Conservation (phyloP, 139 green algal genomes). For the Eudorina sp. region DNA sequence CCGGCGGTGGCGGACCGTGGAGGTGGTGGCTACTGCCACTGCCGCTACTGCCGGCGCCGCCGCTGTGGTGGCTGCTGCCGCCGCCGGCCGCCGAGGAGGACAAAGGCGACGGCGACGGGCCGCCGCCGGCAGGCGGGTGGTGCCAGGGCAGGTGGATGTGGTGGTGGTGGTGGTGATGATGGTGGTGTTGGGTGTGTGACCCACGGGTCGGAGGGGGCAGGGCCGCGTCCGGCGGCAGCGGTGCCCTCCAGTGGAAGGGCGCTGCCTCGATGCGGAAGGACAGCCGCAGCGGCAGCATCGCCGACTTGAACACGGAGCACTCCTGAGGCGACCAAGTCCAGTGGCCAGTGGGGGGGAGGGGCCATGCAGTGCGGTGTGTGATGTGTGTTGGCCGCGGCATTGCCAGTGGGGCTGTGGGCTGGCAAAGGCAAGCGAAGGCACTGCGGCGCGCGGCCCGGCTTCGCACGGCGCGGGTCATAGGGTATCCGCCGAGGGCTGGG, state of each 20-base stretch:
- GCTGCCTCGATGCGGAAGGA: conserved; percentile 49
- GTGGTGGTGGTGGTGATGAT: not conserved
- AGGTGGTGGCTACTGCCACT: not conserved
- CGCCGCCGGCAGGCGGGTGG: not conserved
- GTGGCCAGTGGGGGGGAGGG: too few relatives aligned
- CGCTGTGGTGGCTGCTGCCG: not conserved
- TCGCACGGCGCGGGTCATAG: too few relatives aligned
- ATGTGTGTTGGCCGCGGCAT: too few relatives aligned
- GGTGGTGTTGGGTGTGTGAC: not conserved
- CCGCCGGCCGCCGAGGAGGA: not conserved
- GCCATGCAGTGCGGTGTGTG: too few relatives aligned
- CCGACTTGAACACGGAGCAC: conserved; percentile 94
- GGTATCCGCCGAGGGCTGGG: too few relatives aligned
- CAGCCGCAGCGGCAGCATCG: conserved; percentile 82
- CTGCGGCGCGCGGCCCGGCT: too few relatives aligned
- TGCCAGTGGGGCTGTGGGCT: too few relatives aligned
- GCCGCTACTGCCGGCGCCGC: not conserved
- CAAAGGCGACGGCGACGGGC: not conserved
- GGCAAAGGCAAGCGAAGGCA: too few relatives aligned
- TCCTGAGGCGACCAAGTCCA: conserved; percentile 57
- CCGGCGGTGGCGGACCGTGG: not conserved
- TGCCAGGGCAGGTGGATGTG: conserved; percentile 19
- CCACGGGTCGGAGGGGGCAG: not conserved
- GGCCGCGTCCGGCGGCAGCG: not conserved
- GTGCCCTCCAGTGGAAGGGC: conserved; percentile 37